Evolutionary conservation across 768 basidiomycete species (phyloP), one percentile per base, ranked within the genome.

Genomic region (Rossbeevera mucosa): DNA sequence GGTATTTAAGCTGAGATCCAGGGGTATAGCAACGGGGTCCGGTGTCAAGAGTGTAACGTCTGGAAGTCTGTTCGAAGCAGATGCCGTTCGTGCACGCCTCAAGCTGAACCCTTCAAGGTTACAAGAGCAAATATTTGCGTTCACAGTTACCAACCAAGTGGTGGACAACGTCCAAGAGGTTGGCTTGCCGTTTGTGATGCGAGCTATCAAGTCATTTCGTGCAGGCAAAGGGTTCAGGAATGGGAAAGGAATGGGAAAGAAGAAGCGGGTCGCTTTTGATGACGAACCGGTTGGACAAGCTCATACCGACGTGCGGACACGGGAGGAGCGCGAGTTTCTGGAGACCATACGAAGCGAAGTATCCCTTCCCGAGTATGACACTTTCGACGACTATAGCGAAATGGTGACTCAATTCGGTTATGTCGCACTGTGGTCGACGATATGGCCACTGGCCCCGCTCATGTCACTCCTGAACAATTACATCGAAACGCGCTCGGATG

Each of bases 341-440:
- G 87, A 91, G 61, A 72, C 77, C 44, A 86, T 96, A 22, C 75
- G 92, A 52, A 72, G 73, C 46, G 86, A 98, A 71, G 85, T 86
- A 6, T 80, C 81, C 22, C 74, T 94, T 44, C 89, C 94, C 0
- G 84, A 84, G 33, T 94, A 94, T 61, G 80, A 84, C 30, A 73
- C 88, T 6, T 94, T 91, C 61, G 80, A 75, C 48, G 95, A 97
- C 71, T 99, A 95, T 69, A 84, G 83, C 62, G 96, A 99, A 73
- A 97, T 99, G 94, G 90, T 90, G 14, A 87, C 88, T 8, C 92
- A 94, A 63, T 96, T 95, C 66, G 94, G 95, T 0, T 94, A 95
- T 64, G 83, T 97, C 26, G 83, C 83, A 7, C 74, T 97, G 20
- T 98, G 94, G 92, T 89, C 85, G 43, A 85, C 91, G 26, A 91